Base-by-base conservation (phyloP, 345 rosid species). In the Kandelia obovata region DNA sequence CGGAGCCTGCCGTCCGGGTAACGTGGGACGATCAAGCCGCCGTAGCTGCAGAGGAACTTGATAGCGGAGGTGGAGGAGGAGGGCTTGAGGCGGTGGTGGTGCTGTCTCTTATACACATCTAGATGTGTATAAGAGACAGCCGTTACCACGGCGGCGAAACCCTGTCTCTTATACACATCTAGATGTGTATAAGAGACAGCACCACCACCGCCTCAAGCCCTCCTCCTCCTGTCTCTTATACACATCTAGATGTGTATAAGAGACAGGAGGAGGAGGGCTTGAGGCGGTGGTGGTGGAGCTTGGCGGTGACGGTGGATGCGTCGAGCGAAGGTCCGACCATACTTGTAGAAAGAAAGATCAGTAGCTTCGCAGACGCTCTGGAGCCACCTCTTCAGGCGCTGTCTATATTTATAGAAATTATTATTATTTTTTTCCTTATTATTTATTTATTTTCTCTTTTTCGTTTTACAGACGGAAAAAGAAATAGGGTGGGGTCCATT, bases 31-130 rank as follows among this genome's bases (percentile, higher is more conserved):
- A 93, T 91, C 81, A 77, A 86, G 26, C 98, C 97, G 53, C 92
- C 96, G 80, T 93, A 88, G 68, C 97, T 93, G 79, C 96, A 91
- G 35, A 89, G 86, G 78, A 93, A 86, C 67, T 91, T 93, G 78
- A 91, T 75, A 70, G 83, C 77, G 71, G 82, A 1, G 67, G 71
- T 5, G 61, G 75, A 23, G 26, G 61, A 3, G 49, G 49, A 43
- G 49, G 49, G 47, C 47, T 10, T 39, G 16, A 2, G 2, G 13
- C 2, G 55, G 34, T 13, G 62, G 51, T 21, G 20, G 49, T 20
- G 1, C n/a, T n/a, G n/a, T n/a, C n/a, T n/a, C n/a, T n/a, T n/a
- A n/a, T n/a, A n/a, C n/a, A n/a, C n/a, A n/a, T n/a, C n/a, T n/a
- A n/a, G n/a, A n/a, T n/a, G n/a, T n/a, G n/a, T n/a, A n/a, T n/a